Evolutionary conservation across 768 basidiomycete species (phyloP).

Genomic region (Trametes meyenii): DNA sequence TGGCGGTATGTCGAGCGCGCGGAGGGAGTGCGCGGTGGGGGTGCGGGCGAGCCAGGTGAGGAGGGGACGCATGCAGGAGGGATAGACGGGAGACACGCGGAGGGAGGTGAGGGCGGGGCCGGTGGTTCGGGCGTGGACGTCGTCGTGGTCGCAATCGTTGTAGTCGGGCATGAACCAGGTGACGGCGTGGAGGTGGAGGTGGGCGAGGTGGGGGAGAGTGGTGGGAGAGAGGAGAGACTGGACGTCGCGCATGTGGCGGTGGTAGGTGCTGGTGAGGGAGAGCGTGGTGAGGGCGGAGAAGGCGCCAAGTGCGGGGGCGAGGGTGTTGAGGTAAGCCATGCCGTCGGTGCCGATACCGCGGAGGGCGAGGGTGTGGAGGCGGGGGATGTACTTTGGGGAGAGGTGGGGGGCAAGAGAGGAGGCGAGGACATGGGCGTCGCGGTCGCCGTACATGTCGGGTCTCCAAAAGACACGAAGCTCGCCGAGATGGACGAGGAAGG

Average conservation of each 20-base stretch:
- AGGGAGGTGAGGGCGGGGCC: slow-evolving; percentile 7
- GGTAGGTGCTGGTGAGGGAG: not conserved
- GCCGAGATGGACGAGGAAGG: slow-evolving; percentile 1
- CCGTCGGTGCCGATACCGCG: slow-evolving; percentile 10
- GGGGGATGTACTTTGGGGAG: slow-evolving; percentile 1
- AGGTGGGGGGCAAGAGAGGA: slow-evolving; percentile 3
- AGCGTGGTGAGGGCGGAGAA: slow-evolving; percentile 6
- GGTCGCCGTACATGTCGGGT: slow-evolving; percentile 8
- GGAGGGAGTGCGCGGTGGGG: not conserved
- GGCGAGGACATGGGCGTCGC: slow-evolving; percentile 7
- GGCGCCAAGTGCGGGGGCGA: not conserved
- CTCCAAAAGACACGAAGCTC: slow-evolving; percentile 14
- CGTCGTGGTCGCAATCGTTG: not conserved
- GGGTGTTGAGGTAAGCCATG: slow-evolving; percentile 4
- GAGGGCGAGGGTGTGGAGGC: slow-evolving; percentile 10
- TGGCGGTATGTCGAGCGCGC: slow-evolving; percentile 6
- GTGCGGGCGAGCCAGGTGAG: slow-evolving; percentile 15
- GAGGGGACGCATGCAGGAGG: slow-evolving; percentile 6
- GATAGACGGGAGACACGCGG: slow-evolving; percentile 10
- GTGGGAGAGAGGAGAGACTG: not conserved
- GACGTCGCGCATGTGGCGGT: slow-evolving; percentile 10
- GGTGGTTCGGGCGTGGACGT: not conserved
- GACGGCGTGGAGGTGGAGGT: slow-evolving; percentile 12
- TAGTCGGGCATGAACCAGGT: slow-evolving; percentile 7
- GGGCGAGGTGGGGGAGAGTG: slow-evolving; percentile 10